A percentile compares a stretch with the other conserved stretches of the same genome.
Evolutionary conservation across 345 rosid genomes (phyloP).

Genomic region (Tarenaya hassleriana): DNA sequence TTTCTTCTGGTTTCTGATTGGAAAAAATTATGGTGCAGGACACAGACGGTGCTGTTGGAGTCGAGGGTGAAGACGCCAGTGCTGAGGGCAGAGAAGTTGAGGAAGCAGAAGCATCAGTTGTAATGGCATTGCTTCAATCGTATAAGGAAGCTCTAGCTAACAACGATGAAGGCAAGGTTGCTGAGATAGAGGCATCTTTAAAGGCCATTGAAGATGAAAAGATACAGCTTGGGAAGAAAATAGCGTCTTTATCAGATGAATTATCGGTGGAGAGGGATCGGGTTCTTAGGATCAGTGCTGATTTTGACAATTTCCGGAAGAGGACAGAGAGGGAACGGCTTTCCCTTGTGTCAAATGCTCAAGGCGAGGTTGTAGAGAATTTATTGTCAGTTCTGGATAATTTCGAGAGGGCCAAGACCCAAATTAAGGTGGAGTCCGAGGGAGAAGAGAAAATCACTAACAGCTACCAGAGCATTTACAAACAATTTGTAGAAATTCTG

Average conservation of each 20-base stretch:
- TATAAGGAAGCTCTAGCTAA: slow-evolving; percentile 68
- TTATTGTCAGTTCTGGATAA: slow-evolving; percentile 75
- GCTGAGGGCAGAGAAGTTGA: slow-evolving; percentile 38
- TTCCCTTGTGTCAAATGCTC: slow-evolving; percentile 74
- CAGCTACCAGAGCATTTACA: slow-evolving; percentile 91
- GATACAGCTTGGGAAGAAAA: slow-evolving; percentile 45
- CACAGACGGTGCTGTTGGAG: slow-evolving; percentile 44
- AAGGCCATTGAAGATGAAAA: slow-evolving; percentile 71
- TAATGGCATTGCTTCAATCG: slow-evolving; percentile 38
- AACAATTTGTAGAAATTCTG: slow-evolving; percentile 80
- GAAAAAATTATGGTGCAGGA: slow-evolving; percentile 48
- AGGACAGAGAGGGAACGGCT: slow-evolving; percentile 87
- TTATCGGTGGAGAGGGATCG: slow-evolving; percentile 65
- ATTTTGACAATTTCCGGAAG: slow-evolving; percentile 95
- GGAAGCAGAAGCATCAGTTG: slow-evolving; percentile 43
- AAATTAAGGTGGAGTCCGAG: slow-evolving; percentile 73
- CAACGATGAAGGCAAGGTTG: slow-evolving; percentile 46
- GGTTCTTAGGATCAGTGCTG: slow-evolving; percentile 77
- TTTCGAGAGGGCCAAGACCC: slow-evolving; percentile 90
- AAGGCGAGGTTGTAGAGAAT: slow-evolving; percentile 88
- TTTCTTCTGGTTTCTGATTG: too few relatives aligned
- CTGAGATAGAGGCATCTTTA: slow-evolving; percentile 62
- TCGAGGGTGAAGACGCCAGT: slow-evolving; percentile 32
- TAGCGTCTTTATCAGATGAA: slow-evolving; percentile 52
- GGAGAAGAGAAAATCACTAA: slow-evolving; percentile 84